These are phyloP conservation scores for Penstemon davidsonii DNA, from an alignment of 257 asterid species.

Conservation along the genomic window DNA sequence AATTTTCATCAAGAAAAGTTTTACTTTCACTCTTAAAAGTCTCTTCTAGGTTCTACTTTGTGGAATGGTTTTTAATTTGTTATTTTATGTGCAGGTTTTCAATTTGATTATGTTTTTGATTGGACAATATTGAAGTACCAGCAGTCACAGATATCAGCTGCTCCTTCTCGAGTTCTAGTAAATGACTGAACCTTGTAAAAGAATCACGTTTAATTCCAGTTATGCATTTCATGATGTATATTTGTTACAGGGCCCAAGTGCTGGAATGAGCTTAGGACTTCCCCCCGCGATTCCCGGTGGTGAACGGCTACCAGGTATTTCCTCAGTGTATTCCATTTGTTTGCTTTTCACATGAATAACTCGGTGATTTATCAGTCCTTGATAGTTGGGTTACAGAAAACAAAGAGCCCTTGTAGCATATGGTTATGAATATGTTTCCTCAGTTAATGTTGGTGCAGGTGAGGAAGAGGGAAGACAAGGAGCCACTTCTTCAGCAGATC, in stretches of 20 bases:
- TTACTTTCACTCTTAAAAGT: conserved; percentile 1
- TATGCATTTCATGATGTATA: conserved; percentile 13
- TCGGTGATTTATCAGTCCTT: not conserved
- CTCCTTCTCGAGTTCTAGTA: conserved; percentile 61
- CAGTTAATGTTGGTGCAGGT: conserved; percentile 42
- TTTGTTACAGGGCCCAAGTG: conserved; percentile 62
- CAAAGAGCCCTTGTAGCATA: no score
- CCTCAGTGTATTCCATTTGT: conserved; percentile 51
- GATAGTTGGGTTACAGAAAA: not conserved
- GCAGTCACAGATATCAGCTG: conserved; percentile 77
- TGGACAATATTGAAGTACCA: conserved; percentile 97
- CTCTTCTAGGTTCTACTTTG: not conserved
- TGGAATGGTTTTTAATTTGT: conserved; percentile 5
- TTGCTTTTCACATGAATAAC: not conserved
- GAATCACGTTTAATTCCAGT: conserved; percentile 4
- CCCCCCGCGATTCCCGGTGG: conserved; percentile 81
- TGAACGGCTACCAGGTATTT: conserved; percentile 68
- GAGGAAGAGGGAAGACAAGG: conserved; percentile 78
- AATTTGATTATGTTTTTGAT: conserved; percentile 93
- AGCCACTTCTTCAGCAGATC: conserved; percentile 71
- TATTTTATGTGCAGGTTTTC: conserved; percentile 64
- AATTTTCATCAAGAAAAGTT: conserved; percentile 13
- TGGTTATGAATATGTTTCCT: conserved; percentile 13
- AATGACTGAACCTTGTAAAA: conserved; percentile 29
- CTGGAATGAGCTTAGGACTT: conserved; percentile 82